Base-by-base conservation (phyloP, 495 filamentous ascomycete genomes). In the Apiosordaria backusii region DNA sequence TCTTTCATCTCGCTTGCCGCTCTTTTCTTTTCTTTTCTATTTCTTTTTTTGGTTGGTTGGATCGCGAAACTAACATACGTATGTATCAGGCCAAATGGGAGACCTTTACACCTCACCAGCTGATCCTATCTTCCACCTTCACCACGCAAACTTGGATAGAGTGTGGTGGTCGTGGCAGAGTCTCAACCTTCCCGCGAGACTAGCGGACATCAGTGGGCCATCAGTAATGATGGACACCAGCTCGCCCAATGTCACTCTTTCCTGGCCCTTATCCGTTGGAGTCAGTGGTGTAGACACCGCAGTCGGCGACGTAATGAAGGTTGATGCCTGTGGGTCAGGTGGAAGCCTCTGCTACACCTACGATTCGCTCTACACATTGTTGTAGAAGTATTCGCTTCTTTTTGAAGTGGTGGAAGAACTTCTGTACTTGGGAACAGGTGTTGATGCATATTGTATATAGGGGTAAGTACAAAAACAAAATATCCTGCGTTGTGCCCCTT, bases 111-210 rank as follows among this genome's bases (percentile, higher is more conserved):
- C 70, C 1, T 76, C 77, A 13, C 77, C 78, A 27, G 74, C 73
- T n/a, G 79, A 81, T 60, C 79, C 79, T 5, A 64, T 76, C 57
- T 81, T 81, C 67, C 80, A 73, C 62, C 69, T 81, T 65, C 79
- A 82, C 70, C 79, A 82, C 60, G 65, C 74, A 4, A 79, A 78
- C 62, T 66, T 82, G 62, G 79, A 82, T 69, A 72, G 77, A 10
- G 70, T 77, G 19, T 81, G 75, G 76, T 75, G 72, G 75, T 62
- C 63, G 57, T 74, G 72, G 73, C 78, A 81, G 70, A 79, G 77
- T 68, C 68, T 69, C 64, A 68, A 79, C 63, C 65, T 75, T 1
- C 68, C 66, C 6, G 66, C 68, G 5, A 72, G 75, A 57, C 70
- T 79, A 68, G 72, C 70, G 26, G 78, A 76, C n/a, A 77, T 79